These are phyloP conservation scores for Suhomyces wounanorum DNA, from an alignment of 1,139 yeast genomes.

Conservation along the genomic window DNA sequence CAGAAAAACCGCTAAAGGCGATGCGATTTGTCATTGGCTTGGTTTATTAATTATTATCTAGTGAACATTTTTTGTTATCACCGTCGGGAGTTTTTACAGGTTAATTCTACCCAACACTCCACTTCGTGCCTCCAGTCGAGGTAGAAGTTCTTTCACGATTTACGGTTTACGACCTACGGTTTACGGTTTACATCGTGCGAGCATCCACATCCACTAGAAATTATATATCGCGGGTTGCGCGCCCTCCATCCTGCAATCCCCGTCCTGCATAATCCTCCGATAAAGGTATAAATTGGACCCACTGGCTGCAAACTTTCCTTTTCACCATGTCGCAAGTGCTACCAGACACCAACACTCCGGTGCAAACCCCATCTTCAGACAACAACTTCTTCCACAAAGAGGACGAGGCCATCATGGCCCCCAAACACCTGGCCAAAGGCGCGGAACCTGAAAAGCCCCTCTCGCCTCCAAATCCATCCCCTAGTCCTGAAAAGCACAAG, in stretches of 20 bases:
- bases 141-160: not conserved
- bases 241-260: constrained; percentile 5
- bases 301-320: constrained; percentile 12
- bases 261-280: constrained; percentile 6
- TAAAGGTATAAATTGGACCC: constrained; percentile 3
- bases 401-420: constrained; percentile 17
- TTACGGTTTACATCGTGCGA: constrained; percentile 14
- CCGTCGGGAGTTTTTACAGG: constrained; percentile 5
- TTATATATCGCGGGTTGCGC: constrained; percentile 16
- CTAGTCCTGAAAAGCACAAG: constrained; percentile 43
- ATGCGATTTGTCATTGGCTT: constrained; percentile 16
- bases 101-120: constrained; percentile 1
- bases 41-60: constrained; percentile 13
- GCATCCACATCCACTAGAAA: constrained; percentile 4
- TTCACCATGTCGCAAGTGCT: constrained; percentile 18
- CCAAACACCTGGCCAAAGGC: constrained; percentile 14
- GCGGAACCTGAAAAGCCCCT: constrained; percentile 40
- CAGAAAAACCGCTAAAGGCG: constrained; percentile 15
- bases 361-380: constrained; percentile 45
- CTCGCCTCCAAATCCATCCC: constrained; percentile 50
- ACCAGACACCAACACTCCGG: constrained; percentile 42
- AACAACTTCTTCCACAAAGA: constrained; percentile 23
- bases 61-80: constrained; percentile 5
- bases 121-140: not conserved
- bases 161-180: not conserved